Evolutionary conservation across 2,329 filamentous ascomycete genomes (phyloP), one percentile per base, ranked within the genome.

Genomic region (Domatiomyces globalis): DNA sequence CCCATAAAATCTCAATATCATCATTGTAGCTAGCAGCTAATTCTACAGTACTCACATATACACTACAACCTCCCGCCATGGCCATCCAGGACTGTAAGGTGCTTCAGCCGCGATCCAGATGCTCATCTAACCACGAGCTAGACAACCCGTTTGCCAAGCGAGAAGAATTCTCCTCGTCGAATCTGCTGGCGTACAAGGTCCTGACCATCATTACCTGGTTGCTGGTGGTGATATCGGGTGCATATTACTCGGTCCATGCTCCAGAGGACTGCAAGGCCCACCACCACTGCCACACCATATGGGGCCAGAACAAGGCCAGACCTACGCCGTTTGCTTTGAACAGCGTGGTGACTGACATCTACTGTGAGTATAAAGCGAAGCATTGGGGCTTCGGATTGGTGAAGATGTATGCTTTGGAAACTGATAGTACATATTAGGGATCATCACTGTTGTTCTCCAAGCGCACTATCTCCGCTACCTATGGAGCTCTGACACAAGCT

Each of bases 241-340:
- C 92, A 65, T 87, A 86, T 72, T 94, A 92, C 67, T 79, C 79
- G 47, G 68, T 83, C 66, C 69, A 81, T 58, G 67, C 70, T 12
- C 85, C 85, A 1, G 69, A 76, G 49, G 81, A 87, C 68, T 80
- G 79, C 58, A 67, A 65, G 27, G 51, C 72, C 62, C 70, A 70
- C 15, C 66, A 72, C 58, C 69, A 75, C 56, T 74, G 77, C 54
- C 74, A 76, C 56, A 81, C 77, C 53, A 85, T 94, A 65, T 90
- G 83, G 82, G 78, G 78, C 51, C 81, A 87, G 68, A 88, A 88
- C 64, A 69, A 74, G 52, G 70, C 72, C 49, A 77, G 80, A 59
- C 73, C 70, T 36, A 89, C 85, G 6, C 83, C 84, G 7, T 94
- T 94, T 67, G 80, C 81, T 46, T 75, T 88, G 69, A 88, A 85